Conservation (phyloP, 306 rosid genomes). For the Sphenostylis stenocarpa region DNA sequence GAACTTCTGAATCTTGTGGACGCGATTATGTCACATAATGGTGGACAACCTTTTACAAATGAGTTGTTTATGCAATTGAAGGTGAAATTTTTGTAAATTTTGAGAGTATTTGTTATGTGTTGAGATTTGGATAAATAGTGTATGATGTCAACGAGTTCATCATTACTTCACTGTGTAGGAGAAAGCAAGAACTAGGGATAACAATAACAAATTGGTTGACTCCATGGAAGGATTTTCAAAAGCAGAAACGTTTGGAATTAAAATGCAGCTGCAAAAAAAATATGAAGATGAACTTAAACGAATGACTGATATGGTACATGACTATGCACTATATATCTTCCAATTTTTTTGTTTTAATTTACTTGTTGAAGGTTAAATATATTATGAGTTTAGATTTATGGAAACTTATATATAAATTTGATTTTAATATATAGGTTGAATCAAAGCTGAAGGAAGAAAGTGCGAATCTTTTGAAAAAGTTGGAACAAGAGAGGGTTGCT, state of each 20-base stretch:
- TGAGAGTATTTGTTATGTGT: neutral
- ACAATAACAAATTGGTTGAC: neutral
- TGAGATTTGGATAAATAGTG: neutral
- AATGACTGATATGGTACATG: neutral
- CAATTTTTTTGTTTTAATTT: neutral
- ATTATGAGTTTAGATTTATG: too few species aligned
- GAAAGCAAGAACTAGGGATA: neutral
- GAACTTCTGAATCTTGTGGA: neutral
- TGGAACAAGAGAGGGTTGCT: neutral
- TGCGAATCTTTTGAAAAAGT: neutral
- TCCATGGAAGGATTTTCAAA: neutral
- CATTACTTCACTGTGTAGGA: neutral
- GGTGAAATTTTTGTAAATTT: neutral
- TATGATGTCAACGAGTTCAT: neutral
- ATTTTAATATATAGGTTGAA: neutral
- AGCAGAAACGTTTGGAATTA: neutral
- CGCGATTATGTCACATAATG: neutral
- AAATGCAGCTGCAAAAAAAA: neutral
- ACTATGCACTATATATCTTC: neutral
- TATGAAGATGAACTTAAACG: neutral
- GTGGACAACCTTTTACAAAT: neutral
- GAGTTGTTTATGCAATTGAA: neutral
- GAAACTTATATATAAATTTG: too few species aligned
- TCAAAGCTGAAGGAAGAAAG: neutral
- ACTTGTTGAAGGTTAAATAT: neutral